These are phyloP conservation scores for Pythium insidiosum DNA, from an alignment of 352 stramenopile genomes.

Conservation along the genomic window DNA sequence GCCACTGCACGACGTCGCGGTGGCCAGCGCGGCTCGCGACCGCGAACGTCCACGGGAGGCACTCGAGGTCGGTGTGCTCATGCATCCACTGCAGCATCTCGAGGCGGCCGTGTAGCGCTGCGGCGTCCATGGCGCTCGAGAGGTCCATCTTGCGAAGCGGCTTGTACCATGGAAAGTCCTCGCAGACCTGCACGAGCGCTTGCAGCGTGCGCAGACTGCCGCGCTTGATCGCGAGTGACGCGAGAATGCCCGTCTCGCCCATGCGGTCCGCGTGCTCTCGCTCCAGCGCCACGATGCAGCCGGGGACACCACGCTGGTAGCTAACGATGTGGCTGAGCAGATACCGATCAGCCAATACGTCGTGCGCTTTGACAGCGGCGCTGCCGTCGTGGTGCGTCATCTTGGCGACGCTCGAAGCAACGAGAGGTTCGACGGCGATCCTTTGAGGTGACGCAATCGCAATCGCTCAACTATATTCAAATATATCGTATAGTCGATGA, in stretches of 20 bases:
- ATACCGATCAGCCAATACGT: conserved; percentile 5
- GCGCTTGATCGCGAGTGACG: conserved; percentile 6
- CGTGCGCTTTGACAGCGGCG: no score
- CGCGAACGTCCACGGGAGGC: conserved; percentile 12
- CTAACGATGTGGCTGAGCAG: conserved; percentile 3
- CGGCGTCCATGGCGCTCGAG: conserved; percentile 12
- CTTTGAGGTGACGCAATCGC: no score
- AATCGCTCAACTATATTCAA: no score
- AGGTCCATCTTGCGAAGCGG: conserved; percentile 9
- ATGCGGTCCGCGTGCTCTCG: conserved; percentile 3
- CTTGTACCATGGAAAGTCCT: conserved; percentile 8
- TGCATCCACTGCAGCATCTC: conserved; percentile 13
- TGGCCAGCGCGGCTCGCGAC: conserved; percentile 13
- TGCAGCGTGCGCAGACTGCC: conserved; percentile 3
- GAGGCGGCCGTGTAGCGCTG: conserved; percentile 7
- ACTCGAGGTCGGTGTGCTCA: conserved; percentile 14
- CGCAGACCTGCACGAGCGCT: not conserved
- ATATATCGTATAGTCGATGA: no score
- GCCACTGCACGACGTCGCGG: conserved; percentile 12
- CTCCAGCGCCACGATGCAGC: conserved; percentile 5
- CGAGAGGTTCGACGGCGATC: no score
- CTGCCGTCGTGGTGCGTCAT: no score
- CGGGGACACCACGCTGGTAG: conserved; percentile 11
- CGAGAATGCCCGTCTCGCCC: conserved; percentile 2
- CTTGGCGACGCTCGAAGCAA: no score